Base-by-base conservation (phyloP, 208 protist genomes). In the Leishmania mexicana region DNA sequence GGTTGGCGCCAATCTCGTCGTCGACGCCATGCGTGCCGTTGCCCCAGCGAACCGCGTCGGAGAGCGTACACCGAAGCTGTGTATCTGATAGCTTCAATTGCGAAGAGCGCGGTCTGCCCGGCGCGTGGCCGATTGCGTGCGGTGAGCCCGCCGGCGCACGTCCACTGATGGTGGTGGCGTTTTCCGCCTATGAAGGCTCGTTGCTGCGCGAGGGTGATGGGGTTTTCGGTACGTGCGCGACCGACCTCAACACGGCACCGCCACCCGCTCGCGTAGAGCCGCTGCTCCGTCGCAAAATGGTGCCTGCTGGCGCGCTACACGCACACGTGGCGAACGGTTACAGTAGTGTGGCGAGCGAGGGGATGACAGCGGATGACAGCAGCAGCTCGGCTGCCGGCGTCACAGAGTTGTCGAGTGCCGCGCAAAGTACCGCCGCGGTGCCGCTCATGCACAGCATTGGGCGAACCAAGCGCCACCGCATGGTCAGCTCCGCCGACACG, bases 401-500 rank as follows among this genome's bases (percentile, higher is more conserved):
- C 19, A 45, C 49, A 11, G 42, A 70, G 38, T n/a, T 38, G 75
- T 67, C 19, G 57, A 21, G 47, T 17, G 24, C 57, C 10, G 21
- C 40, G 13, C 40, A 67, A 57, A 67, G 21, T 35, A 51, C 75
- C 13, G 75, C 75, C 6, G 57, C 35, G 3, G 40, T 67, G 24
- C n/a, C 75, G 53, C 40, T 40, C 24, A 42, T 65, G 7, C 75
- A 78, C 6, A 19, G 35, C 40, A 40, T 80, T 35, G 60, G n/a
- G 42, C 21, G 40, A 19, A 51, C 51, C 57, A 85, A 85, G 62
- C 83, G 83, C 2, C 72, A 85, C 47, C 83, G 83, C 57, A 77
- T 82, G 21, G 53, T 80, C 72, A 76, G 78, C 31, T 85, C 83
- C 24, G 77, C 76, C 15, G 78, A 85, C 31, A 82, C 83, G 58